These are phyloP conservation scores for Scutellaria barbata DNA, from an alignment of 257 asterid species.

Conservation along the genomic window DNA sequence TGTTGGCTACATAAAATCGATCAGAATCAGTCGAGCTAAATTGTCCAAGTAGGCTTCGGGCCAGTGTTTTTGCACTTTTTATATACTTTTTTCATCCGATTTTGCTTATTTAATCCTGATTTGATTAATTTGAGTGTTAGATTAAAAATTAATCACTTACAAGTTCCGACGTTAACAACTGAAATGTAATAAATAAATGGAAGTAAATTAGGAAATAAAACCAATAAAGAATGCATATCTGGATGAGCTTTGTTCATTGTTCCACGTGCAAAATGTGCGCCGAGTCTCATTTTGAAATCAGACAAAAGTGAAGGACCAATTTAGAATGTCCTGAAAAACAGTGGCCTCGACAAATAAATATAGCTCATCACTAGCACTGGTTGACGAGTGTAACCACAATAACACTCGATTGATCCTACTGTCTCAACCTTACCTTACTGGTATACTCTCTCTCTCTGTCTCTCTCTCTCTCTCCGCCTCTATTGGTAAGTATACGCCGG, in stretches of 20 bases:
- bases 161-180: no score
- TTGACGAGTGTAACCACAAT: constrained; percentile 14
- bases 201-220: no score
- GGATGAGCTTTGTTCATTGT: background rate
- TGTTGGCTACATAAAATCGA: no score
- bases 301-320: constrained; percentile 18
- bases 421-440: constrained; percentile 3
- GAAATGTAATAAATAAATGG: no score
- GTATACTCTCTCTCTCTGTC: constrained; percentile 34
- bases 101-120: no score
- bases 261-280: constrained; percentile 9
- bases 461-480: background rate
- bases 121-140: no score
- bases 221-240: background rate
- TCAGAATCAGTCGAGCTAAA: no score
- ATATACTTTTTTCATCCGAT: no score
- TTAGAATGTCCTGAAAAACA: background rate
- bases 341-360: constrained; percentile 26
- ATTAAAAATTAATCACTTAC: no score
- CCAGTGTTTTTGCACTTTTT: no score
- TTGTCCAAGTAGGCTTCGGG: no score
- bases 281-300: background rate
- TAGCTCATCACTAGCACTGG: background rate
- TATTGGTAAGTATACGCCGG: background rate
- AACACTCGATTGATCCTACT: constrained; percentile 21